Percentiles rank a stretch among this genome's conserved stretches.
Conservation (phyloP, 352 stramenopile genomes). For the Aphanomyces astaci region DNA sequence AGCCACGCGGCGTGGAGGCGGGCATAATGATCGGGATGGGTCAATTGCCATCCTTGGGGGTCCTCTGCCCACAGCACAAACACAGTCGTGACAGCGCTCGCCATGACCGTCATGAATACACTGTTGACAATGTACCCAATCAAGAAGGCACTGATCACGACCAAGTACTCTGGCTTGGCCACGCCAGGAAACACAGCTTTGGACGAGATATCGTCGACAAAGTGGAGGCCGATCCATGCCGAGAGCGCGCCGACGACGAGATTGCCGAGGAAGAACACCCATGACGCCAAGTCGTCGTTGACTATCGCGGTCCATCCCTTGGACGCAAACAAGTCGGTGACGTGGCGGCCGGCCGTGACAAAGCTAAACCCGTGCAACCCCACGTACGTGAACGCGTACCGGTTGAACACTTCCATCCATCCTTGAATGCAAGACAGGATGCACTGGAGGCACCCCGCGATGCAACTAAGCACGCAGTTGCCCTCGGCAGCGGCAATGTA, state of each 20-base stretch:
- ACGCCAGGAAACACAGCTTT: constrained; percentile 52
- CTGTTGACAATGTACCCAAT: constrained; percentile 68
- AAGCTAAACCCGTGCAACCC: constrained; percentile 84
- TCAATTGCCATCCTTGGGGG: constrained; percentile 63
- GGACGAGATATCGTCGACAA: constrained; percentile 36
- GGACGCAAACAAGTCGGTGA: constrained; percentile 69
- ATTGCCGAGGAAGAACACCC: constrained; percentile 78
- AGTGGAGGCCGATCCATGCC: constrained; percentile 46
- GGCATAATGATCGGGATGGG: constrained; percentile 59
- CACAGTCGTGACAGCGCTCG: constrained; percentile 67
- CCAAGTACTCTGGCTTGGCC: constrained; percentile 49
- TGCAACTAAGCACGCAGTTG: constrained; percentile 66
- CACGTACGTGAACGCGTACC: constrained; percentile 83
- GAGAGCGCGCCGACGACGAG: constrained; percentile 59
- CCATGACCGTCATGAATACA: constrained; percentile 65
- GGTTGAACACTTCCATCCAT: constrained; percentile 86
- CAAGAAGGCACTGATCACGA: constrained; percentile 65
- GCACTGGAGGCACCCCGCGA: constrained; percentile 61
- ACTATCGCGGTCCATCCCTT: constrained; percentile 85
- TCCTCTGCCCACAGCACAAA: constrained; percentile 82
- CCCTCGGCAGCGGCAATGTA: constrained; percentile 49
- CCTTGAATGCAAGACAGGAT: constrained; percentile 75
- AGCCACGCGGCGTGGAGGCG: constrained; percentile 65
- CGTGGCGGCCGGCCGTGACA: constrained; percentile 57
- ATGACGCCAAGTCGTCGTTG: constrained; percentile 81